Evolutionary conservation across 306 rosid species (phyloP).

Genomic region (Fragaria vesca): DNA sequence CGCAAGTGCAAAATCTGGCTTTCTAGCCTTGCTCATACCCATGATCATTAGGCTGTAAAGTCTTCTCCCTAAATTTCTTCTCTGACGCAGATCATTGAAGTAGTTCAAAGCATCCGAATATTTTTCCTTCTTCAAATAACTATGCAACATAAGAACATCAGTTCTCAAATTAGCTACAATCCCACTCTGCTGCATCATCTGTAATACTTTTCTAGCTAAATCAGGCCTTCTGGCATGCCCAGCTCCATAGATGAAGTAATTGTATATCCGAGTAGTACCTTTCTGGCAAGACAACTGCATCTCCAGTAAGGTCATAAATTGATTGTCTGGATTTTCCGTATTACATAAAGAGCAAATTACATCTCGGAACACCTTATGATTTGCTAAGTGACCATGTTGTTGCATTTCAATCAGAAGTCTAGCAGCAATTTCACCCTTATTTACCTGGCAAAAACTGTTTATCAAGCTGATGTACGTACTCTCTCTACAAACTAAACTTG

Average conservation of each 20-base stretch:
- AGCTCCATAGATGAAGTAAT: slow-evolving; percentile 58
- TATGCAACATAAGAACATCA: slow-evolving; percentile 40
- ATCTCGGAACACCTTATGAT: slow-evolving; percentile 27
- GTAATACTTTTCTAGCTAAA: slow-evolving; percentile 56
- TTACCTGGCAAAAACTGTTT: slow-evolving; percentile 36
- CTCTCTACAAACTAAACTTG: slow-evolving; percentile 23
- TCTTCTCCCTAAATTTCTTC: slow-evolving; percentile 34
- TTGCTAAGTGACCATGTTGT: slow-evolving; percentile 45
- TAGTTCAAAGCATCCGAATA: slow-evolving; percentile 62
- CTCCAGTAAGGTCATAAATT: slow-evolving; percentile 46
- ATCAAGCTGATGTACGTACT: slow-evolving; percentile 52
- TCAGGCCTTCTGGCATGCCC: slow-evolving; percentile 49
- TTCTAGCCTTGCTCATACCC: slow-evolving; percentile 53
- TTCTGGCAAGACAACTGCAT: slow-evolving; percentile 44
- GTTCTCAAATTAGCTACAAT: slow-evolving; percentile 40
- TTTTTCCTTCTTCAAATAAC: slow-evolving; percentile 46
- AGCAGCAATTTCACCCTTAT: slow-evolving; percentile 65
- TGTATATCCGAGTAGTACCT: slow-evolving; percentile 27
- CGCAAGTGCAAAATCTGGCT: slow-evolving; percentile 41
- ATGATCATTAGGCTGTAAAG: slow-evolving; percentile 39
- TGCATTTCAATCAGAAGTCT: slow-evolving; percentile 79
- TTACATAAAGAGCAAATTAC: slow-evolving; percentile 49
- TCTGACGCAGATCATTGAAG: slow-evolving; percentile 37
- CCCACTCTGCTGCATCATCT: slow-evolving; percentile 56
- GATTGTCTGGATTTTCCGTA: slow-evolving; percentile 51